Conservation (phyloP, 495 filamentous ascomycete genomes). For the Glutinoglossum americanum region DNA sequence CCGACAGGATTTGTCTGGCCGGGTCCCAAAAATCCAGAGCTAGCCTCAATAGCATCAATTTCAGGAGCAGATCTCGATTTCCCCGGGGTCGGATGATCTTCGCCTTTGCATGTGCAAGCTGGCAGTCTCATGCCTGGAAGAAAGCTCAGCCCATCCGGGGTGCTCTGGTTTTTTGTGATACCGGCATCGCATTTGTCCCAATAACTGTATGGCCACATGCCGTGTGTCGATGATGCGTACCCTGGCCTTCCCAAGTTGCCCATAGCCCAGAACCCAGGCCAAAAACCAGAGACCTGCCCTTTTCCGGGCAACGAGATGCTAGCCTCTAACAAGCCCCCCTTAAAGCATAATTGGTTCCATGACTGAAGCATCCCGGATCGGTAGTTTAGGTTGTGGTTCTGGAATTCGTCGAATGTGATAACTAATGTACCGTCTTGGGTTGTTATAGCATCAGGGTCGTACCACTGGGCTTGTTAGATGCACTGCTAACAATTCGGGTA, state of each 20-base stretch:
- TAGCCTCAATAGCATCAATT: conserved; percentile 58
- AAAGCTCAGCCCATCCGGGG: conserved; percentile 40
- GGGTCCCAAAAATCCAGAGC: conserved; percentile 30
- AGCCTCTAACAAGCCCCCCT: conserved; percentile 55
- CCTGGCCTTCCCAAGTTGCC: conserved; percentile 51
- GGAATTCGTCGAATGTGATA: conserved; percentile 42
- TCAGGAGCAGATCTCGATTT: conserved; percentile 50
- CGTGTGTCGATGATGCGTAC: conserved; percentile 47
- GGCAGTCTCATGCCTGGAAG: conserved; percentile 57
- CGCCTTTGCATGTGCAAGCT: conserved; percentile 39
- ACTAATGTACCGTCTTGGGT: conserved; percentile 46
- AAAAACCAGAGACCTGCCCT: conserved; percentile 48
- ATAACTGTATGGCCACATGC: conserved; percentile 68
- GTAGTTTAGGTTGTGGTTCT: conserved; percentile 47
- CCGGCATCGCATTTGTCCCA: conserved; percentile 49
- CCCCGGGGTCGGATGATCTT: conserved; percentile 53
- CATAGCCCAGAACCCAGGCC: conserved; percentile 72
- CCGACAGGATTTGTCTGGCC: conserved; percentile 28
- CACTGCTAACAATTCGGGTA: not conserved
- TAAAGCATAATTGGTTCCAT: conserved; percentile 66
- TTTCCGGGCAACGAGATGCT: conserved; percentile 52
- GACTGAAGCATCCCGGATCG: conserved; percentile 67
- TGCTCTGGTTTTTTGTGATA: conserved; percentile 60
- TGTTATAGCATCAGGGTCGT: conserved; percentile 55
- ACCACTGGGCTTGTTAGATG: conserved; percentile 30